Evolutionary conservation across 768 basidiomycete genomes (phyloP).

Genomic region (Ramaria rubella): DNA sequence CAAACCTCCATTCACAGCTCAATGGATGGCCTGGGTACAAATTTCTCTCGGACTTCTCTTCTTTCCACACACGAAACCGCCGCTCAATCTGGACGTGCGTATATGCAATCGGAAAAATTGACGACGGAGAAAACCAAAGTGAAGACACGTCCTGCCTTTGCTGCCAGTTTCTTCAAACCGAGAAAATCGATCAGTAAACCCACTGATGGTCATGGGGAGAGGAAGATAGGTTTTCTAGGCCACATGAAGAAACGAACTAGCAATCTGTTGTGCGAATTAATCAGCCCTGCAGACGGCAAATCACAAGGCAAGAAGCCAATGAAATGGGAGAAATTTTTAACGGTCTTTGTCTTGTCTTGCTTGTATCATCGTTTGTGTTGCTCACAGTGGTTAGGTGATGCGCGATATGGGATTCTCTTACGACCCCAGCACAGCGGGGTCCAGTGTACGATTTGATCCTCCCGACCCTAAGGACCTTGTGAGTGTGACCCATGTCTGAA

Average conservation of each 20-base stretch:
- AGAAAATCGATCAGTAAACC: slow-evolving; percentile 35
- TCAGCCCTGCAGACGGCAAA: slow-evolving; percentile 50
- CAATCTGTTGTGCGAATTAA: slow-evolving; percentile 56
- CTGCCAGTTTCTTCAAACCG: slow-evolving; percentile 42
- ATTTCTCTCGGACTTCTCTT: slow-evolving; percentile 22
- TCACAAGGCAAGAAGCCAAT: slow-evolving; percentile 50
- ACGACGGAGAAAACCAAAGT: slow-evolving; percentile 51
- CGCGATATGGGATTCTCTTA: slow-evolving; percentile 69
- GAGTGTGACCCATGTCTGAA: slow-evolving; percentile 16
- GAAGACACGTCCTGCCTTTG: slow-evolving; percentile 61
- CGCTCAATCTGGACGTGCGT: slow-evolving; percentile 67
- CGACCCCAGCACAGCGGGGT: slow-evolving; percentile 71
- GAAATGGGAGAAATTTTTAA: slow-evolving; percentile 77
- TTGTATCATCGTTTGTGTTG: background rate
- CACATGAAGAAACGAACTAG: slow-evolving; percentile 43
- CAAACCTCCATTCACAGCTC: background rate
- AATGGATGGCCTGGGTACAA: background rate
- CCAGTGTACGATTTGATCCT: slow-evolving; percentile 77
- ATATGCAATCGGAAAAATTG: slow-evolving; percentile 48
- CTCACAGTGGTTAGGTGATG: slow-evolving; percentile 50
- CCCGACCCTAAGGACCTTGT: slow-evolving; percentile 47
- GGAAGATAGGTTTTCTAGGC: slow-evolving; percentile 32
- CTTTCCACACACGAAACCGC: slow-evolving; percentile 40
- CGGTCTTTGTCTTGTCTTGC: slow-evolving; percentile 32
- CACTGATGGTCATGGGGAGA: slow-evolving; percentile 39